Conservation (phyloP, 2,329 filamentous ascomycete species). For the Aspergillus fijiensis region DNA sequence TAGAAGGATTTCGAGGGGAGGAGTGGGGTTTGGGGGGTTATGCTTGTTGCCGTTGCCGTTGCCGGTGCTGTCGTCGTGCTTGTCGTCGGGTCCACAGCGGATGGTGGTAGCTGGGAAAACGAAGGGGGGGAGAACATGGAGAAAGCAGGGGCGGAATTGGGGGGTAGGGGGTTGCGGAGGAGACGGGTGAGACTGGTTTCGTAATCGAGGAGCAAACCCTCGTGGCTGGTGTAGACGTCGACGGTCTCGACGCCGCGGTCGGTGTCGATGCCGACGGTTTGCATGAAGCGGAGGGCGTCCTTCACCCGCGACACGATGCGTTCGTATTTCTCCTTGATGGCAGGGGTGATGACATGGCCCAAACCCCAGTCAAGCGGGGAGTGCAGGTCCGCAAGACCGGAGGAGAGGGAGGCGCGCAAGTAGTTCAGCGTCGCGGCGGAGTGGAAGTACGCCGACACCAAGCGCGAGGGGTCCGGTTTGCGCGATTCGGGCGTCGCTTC, state of each 20-base stretch:
- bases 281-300: constrained; percentile 91
- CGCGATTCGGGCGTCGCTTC: constrained; percentile 64
- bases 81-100: constrained; percentile 49
- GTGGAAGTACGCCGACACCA: constrained; percentile 92
- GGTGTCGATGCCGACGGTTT: constrained; percentile 85
- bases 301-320: constrained; percentile 81
- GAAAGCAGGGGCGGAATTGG: constrained; percentile 8
- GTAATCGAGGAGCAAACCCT: constrained; percentile 91
- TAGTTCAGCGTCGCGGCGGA: constrained; percentile 95
- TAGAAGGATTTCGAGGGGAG: constrained; percentile 66
- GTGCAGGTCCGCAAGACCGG: constrained; percentile 90
- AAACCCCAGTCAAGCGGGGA: constrained; percentile 92
- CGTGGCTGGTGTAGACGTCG: constrained; percentile 93
- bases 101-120: constrained; percentile 66
- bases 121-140: constrained; percentile 17
- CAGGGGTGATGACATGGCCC: constrained; percentile 82
- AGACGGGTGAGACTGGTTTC: constrained; percentile 82
- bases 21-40: constrained; percentile 1
- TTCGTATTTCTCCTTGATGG: constrained; percentile 81
- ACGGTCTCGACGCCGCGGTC: constrained; percentile 83
- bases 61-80: background rate
- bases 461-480: constrained; percentile 74
- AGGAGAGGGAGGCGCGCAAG: constrained; percentile 76
- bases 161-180: constrained; percentile 60
- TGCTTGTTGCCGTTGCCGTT: background rate